Conservation (phyloP, 306 rosid genomes). For the Rosa chinensis region DNA sequence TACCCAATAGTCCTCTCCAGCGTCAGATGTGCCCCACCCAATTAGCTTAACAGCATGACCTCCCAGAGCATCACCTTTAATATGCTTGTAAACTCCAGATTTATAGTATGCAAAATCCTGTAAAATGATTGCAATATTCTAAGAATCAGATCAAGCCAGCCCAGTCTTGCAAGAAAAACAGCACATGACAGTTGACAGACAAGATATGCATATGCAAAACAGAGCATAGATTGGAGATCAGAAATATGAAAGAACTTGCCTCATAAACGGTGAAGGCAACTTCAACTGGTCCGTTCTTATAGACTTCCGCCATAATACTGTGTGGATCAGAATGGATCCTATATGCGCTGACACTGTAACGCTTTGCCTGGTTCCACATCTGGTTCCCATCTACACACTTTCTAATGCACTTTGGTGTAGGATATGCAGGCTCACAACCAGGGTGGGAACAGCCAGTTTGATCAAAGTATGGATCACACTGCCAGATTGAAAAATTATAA, state of each 20-base stretch:
- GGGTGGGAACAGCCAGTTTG: constrained; percentile 90
- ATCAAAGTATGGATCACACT: constrained; percentile 99
- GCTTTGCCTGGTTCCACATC: constrained; percentile 78
- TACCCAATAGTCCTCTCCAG: constrained; percentile 95
- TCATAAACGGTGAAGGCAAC: constrained; percentile 85
- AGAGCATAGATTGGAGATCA: neutral
- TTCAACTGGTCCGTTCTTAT: constrained; percentile 90
- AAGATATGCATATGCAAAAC: neutral
- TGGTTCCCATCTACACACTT: constrained; percentile 70
- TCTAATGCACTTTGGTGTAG: constrained; percentile 71
- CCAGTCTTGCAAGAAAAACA: neutral
- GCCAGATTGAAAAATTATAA: constrained; percentile 18
- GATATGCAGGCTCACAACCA: constrained; percentile 87
- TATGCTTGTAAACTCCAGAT: constrained; percentile 93
- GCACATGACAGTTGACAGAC: constrained; percentile 4
- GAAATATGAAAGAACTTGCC: constrained; percentile 48
- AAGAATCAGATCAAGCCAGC: constrained; percentile 1
- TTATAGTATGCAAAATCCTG: constrained; percentile 98
- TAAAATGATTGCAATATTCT: constrained; percentile 20
- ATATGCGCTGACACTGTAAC: constrained; percentile 67
- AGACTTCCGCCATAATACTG: constrained; percentile 89
- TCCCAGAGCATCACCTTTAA: constrained; percentile 68
- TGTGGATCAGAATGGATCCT: constrained; percentile 52
- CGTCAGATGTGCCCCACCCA: constrained; percentile 90
- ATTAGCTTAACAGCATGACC: constrained; percentile 96